These are phyloP conservation scores for Helicocarpus griseus DNA, from an alignment of 2,329 filamentous ascomycete species.

Conservation along the genomic window DNA sequence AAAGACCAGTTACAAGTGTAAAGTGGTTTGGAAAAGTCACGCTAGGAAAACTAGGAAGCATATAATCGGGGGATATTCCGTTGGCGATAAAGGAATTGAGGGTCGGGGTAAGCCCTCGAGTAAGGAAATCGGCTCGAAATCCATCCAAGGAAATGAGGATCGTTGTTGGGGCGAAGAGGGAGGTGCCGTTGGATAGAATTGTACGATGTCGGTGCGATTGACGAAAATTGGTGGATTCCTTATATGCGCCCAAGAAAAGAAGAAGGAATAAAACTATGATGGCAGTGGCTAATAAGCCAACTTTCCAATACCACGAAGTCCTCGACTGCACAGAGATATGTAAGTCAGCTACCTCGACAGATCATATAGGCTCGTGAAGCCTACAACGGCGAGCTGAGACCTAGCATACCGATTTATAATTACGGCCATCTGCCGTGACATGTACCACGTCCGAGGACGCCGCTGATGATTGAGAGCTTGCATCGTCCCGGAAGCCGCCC, in stretches of 20 bases:
- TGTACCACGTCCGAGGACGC: slow-evolving; percentile 48
- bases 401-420: slow-evolving; percentile 22
- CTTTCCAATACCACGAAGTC: slow-evolving; percentile 17
- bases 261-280: slow-evolving; percentile 46
- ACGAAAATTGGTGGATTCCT: slow-evolving; percentile 37
- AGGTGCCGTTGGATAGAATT: slow-evolving; percentile 66
- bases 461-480: slow-evolving; percentile 51
- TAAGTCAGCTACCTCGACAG: background rate
- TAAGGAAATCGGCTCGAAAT: slow-evolving; percentile 87
- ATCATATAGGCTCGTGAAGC: no score
- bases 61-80: slow-evolving; percentile 83
- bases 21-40: slow-evolving; percentile 97
- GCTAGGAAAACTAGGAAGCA: slow-evolving; percentile 89
- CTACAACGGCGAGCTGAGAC: background rate
- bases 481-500: slow-evolving; percentile 60
- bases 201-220: slow-evolving; percentile 16
- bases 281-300: slow-evolving; percentile 33
- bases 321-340: slow-evolving; percentile 11
- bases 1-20: slow-evolving; percentile 81
- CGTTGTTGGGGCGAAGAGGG: slow-evolving; percentile 81
- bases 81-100: slow-evolving; percentile 68
- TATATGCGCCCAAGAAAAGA: slow-evolving; percentile 48
- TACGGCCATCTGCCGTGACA: slow-evolving; percentile 22
- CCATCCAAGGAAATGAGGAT: slow-evolving; percentile 91
- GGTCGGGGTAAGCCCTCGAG: slow-evolving; percentile 71